Evolutionary conservation across 2,329 filamentous ascomycete genomes (phyloP), one percentile per base, ranked within the genome.

Genomic region (Colletotrichum eleusines): DNA sequence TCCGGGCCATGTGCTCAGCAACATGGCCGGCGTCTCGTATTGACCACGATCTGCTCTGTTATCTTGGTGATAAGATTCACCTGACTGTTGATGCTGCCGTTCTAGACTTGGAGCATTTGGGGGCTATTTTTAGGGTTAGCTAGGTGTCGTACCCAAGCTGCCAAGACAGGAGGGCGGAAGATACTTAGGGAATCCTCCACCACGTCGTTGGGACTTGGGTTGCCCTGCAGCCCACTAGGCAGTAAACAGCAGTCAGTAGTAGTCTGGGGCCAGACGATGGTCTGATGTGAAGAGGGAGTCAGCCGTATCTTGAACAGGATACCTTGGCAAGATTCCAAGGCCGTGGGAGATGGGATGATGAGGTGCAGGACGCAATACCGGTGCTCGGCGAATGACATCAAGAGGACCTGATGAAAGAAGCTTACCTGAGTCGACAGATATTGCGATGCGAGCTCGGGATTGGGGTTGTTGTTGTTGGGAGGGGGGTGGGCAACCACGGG

Each of bases 101-200:
- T 7, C 59, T 12, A 23, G 20, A 7, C 46, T 18, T 35, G 50
- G 42, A 28, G 33, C 33, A 42, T 42, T 23, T 63, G 63, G 44
- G 68, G 58, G 44, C 68, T 71, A 71, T 71, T 68, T 71, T 71
- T 71, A 55, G 66, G 51, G 42, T n/a, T n/a, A 38, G 12, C 50
- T n/a, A n/a, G n/a, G n/a, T n/a, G n/a, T n/a, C n/a, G n/a, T n/a
- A n/a, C n/a, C n/a, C n/a, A n/a, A n/a, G n/a, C n/a, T n/a, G n/a
- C n/a, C n/a, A n/a, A n/a, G n/a, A n/a, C n/a, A n/a, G n/a, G n/a
- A n/a, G n/a, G n/a, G n/a, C n/a, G n/a, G n/a, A 40, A 2, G 11
- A 55, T 23, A 20, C 16, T 38, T 20, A 18, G 64, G 28, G 44
- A 51, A 63, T 18, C 33, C 35, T n/a, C 42, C 54, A 65, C 28